These are phyloP conservation scores for Comarum palustre DNA, from an alignment of 306 rosid species.

Conservation along the genomic window DNA sequence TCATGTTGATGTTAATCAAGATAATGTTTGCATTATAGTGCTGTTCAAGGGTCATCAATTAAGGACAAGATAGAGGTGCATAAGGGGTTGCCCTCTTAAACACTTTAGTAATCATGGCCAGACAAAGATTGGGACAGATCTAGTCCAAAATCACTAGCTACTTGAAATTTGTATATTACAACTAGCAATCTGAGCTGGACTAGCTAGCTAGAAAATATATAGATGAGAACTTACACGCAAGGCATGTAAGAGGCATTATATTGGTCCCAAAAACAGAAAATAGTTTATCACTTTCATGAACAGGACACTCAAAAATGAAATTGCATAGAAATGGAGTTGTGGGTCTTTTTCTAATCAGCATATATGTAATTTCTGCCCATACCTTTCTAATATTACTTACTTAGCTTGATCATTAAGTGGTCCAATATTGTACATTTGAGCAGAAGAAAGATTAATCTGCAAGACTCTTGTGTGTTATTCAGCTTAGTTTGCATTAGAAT, in stretches of 20 bases:
- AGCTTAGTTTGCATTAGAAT: conserved; percentile 6
- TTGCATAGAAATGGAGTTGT: conserved; percentile 23
- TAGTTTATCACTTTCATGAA: conserved; percentile 5
- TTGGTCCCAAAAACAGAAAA: conserved; percentile 10
- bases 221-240: conserved; percentile 1
- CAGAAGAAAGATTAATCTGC: neutral
- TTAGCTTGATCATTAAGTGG: conserved; percentile 39
- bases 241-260: neutral
- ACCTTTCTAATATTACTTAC: conserved; percentile 20
- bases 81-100: conserved; percentile 23
- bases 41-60: conserved; percentile 10
- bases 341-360: conserved; percentile 22
- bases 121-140: conserved; percentile 57
- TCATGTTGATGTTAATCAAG: neutral
- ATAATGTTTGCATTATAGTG: conserved; percentile 2
- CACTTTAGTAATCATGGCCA: conserved; percentile 39
- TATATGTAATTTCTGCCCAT: conserved; percentile 41
- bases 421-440: conserved; percentile 24
- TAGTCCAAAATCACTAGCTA: conserved; percentile 44
- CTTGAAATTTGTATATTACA: conserved; percentile 29
- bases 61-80: conserved; percentile 20
- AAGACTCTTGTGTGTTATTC: neutral
- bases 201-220: conserved; percentile 16
- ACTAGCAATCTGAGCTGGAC: conserved; percentile 45
- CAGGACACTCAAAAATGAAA: neutral